Evolutionary conservation across 1,284 basidiomycete genomes (phyloP).

Genomic region (Apiotrichum porosum): DNA sequence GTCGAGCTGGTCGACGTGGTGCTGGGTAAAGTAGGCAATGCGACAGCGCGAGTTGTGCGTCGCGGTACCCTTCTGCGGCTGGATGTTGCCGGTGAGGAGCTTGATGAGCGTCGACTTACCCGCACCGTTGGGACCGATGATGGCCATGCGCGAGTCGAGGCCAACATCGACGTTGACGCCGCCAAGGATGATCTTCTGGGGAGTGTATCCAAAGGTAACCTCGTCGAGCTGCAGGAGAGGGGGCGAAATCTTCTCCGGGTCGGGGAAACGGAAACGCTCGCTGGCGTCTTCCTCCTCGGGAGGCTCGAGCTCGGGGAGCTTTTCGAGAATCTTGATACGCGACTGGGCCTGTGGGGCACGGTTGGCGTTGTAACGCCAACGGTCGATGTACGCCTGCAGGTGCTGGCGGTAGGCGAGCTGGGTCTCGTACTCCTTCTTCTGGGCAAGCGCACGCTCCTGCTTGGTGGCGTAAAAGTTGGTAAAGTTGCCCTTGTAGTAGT

Average conservation of each 20-base stretch:
- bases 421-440: conserved; percentile 90
- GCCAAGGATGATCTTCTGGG: conserved; percentile 74
- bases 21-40: conserved; percentile 93
- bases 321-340: conserved; percentile 97
- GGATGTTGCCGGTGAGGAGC: conserved; percentile 83
- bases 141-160: conserved; percentile 80
- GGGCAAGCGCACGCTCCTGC: conserved; percentile 84
- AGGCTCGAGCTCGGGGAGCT: conserved; percentile 88
- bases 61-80: conserved; percentile 73
- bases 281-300: conserved; percentile 81
- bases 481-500: conserved; percentile 89
- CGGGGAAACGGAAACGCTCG: conserved; percentile 89
- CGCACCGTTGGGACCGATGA: conserved; percentile 69
- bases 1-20: conserved; percentile 91
- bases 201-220: conserved; percentile 83
- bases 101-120: conserved; percentile 66
- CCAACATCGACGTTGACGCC: conserved; percentile 84
- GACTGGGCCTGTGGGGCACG: conserved; percentile 89
- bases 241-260: conserved; percentile 92
- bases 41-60: conserved; percentile 86
- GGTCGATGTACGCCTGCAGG: conserved; percentile 90
- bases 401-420: conserved; percentile 93
- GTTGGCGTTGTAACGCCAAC: conserved; percentile 93
- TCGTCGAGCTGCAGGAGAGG: conserved; percentile 92
- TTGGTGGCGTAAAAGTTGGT: conserved; percentile 98